Evolutionary conservation across 2,329 filamentous ascomycete genomes (phyloP).

Genomic region (Kalmusia sp.): DNA sequence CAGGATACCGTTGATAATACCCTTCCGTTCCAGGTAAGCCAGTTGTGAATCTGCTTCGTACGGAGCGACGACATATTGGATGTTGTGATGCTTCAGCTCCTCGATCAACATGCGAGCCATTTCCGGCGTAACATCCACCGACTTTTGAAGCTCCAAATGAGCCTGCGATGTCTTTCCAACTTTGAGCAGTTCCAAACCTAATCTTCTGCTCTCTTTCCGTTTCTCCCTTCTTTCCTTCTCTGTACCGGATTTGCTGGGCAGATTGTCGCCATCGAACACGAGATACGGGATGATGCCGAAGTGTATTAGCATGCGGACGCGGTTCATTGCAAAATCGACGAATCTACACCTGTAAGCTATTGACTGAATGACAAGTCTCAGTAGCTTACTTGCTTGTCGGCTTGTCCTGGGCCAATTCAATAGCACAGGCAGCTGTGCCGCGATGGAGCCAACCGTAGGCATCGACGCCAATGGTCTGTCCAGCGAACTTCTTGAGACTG

Average conservation of each 20-base stretch:
- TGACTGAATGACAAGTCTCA: not conserved
- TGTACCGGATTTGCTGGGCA: slow-evolving; percentile 91
- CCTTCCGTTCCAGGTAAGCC: slow-evolving; percentile 88
- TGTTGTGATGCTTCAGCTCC: slow-evolving; percentile 78
- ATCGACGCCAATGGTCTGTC: slow-evolving; percentile 91
- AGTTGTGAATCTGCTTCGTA: slow-evolving; percentile 98
- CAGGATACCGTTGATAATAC: slow-evolving; percentile 83
- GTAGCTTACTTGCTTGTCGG: slow-evolving; percentile 79
- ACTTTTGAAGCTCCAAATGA: slow-evolving; percentile 87
- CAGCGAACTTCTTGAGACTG: slow-evolving; percentile 84
- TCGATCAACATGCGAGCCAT: slow-evolving; percentile 95
- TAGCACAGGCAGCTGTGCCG: slow-evolving; percentile 86
- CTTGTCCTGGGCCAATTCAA: slow-evolving; percentile 87
- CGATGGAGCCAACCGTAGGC: slow-evolving; percentile 98
- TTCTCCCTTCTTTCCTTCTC: slow-evolving; percentile 78
- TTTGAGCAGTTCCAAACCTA: slow-evolving; percentile 79
- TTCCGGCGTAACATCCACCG: slow-evolving; percentile 91
- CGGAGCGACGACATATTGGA: slow-evolving; percentile 91
- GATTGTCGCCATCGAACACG: slow-evolving; percentile 93
- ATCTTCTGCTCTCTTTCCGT: slow-evolving; percentile 76
- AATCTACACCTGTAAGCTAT: slow-evolving; percentile 64
- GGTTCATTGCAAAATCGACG: slow-evolving; percentile 87
- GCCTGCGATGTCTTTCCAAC: slow-evolving; percentile 84
- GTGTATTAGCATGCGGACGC: slow-evolving; percentile 91
- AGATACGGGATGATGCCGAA: slow-evolving; percentile 95